Evolutionary conservation across 1,139 yeast species (phyloP), one percentile per base, ranked within the genome.

Genomic region (Blastobotrys proliferans): DNA sequence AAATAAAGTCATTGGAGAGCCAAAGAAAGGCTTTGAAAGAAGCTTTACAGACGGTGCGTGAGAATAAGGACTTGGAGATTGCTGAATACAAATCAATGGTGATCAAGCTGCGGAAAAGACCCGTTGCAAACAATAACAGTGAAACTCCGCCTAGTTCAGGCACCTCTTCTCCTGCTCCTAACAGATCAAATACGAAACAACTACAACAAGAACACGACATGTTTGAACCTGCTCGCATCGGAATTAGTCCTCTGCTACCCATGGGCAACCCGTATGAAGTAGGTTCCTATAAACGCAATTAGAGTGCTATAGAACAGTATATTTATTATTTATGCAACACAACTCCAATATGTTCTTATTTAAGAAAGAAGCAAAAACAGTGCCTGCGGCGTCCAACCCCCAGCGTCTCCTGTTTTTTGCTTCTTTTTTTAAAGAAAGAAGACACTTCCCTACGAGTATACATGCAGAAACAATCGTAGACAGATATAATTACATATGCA

Each of bases 1-100:
- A 67, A 24, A 44, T 54, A 39, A 48, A 47, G 32, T 53, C 57
- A 17, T 61, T 77, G 47, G 74, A 70, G 48, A 60, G 61, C 16
- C 86, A 80, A 59, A 60, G 82, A 35, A 81, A 79, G 46, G 82
- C 76, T 42, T 66, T 80, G 39, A 66, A 84, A 22, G 82, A 77
- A 41, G 80, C 77, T 0, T 52, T 69, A 39, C 60, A 57, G 31
- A 57, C 63, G 20, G 55, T 68, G 44, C 59, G 64, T 36, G 64
- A 59, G 29, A 61, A 66, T 34, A 62, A 60, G 37, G 68, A 67
- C 26, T 50, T 62, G 46, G 71, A 68, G 45, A 48, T 49, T 49
- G 45, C 57, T 51, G 53, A 49, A 45, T 43, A 70, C 73, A 16
- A 62, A 64, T 49, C 46, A 30, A 50, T 53, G 33, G 45, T 53